Percentiles rank a stretch among this genome's conserved stretches.
Evolutionary conservation across 495 filamentous ascomycete genomes (phyloP).

Genomic region (Aspergillus affinis): DNA sequence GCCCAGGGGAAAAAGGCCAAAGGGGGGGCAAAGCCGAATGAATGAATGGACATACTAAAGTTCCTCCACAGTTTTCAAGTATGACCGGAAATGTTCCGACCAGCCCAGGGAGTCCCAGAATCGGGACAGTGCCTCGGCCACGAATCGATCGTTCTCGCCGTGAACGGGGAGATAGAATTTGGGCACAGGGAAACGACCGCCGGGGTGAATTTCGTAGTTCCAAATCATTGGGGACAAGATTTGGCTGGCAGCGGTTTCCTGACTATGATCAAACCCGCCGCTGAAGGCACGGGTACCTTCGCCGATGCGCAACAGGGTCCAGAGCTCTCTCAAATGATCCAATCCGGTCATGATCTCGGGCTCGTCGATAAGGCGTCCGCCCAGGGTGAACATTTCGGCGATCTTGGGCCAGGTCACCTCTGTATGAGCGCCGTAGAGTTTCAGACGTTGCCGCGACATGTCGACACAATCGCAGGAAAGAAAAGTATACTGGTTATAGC

Average conservation of each 20-base stretch:
- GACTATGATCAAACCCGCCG: background rate
- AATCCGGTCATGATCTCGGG: background rate
- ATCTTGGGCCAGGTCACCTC: constrained; percentile 15
- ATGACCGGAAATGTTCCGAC: background rate
- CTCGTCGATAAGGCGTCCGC: constrained; percentile 5
- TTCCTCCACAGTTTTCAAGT: background rate
- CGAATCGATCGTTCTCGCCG: constrained; percentile 11
- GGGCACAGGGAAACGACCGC: constrained; percentile 3
- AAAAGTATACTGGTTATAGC: constrained; percentile 14
- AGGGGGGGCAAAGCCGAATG: background rate
- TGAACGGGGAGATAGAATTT: constrained; percentile 21
- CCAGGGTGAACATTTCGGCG: constrained; percentile 21
- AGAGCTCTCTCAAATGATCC: constrained; percentile 9
- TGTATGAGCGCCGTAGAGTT: constrained; percentile 18
- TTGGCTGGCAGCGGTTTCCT: too few relatives aligned
- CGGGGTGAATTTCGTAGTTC: constrained; percentile 18
- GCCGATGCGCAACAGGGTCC: constrained; percentile 9
- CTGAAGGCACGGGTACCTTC: constrained; percentile 9
- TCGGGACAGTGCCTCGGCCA: constrained; percentile 5
- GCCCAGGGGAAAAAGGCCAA: background rate
- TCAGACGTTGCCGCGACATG: constrained; percentile 9
- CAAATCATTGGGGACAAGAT: constrained; percentile 9
- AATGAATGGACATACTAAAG: background rate
- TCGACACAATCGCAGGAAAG: constrained; percentile 18
- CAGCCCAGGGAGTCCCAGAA: constrained; percentile 8